Evolutionary conservation across 345 rosid species (phyloP).

Genomic region (Populus nigra): DNA sequence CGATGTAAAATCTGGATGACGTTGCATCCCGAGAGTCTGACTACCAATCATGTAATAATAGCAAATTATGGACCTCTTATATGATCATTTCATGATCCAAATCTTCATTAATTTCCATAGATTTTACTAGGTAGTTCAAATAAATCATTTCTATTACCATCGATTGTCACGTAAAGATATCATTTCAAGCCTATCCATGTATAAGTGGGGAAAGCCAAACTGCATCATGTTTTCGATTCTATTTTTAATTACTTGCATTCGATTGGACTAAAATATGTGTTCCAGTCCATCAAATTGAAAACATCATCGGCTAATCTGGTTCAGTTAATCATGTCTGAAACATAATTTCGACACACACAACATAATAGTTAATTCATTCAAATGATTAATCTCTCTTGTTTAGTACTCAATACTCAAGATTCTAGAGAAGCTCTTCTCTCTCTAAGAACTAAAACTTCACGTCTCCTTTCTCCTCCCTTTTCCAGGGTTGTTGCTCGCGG

Average conservation of each 20-base stretch:
- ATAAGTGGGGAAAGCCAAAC: not conserved
- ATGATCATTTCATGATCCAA: not conserved
- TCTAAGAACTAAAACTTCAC: no score
- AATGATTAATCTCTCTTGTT: no score
- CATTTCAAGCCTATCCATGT: no score
- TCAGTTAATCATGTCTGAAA: not conserved
- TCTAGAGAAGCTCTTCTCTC: no score
- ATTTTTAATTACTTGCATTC: not conserved
- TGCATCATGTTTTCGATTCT: not conserved
- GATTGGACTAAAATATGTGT: not conserved
- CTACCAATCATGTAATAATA: no score
- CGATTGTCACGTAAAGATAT: not conserved
- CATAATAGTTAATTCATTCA: not conserved
- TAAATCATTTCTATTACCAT: not conserved
- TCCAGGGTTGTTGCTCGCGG: no score
- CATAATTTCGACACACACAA: not conserved
- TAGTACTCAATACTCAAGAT: no score
- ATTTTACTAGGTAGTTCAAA: not conserved
- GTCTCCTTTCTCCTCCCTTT: no score
- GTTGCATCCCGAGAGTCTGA: no score
- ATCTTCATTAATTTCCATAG: not conserved
- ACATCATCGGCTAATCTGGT: not conserved
- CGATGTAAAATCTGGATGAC: no score
- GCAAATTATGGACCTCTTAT: no score
- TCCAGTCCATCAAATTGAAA: not conserved